phyloP scores from a whole-genome alignment of 2,329 filamentous ascomycete genomes.

The Coniochaeta sp. region DNA sequence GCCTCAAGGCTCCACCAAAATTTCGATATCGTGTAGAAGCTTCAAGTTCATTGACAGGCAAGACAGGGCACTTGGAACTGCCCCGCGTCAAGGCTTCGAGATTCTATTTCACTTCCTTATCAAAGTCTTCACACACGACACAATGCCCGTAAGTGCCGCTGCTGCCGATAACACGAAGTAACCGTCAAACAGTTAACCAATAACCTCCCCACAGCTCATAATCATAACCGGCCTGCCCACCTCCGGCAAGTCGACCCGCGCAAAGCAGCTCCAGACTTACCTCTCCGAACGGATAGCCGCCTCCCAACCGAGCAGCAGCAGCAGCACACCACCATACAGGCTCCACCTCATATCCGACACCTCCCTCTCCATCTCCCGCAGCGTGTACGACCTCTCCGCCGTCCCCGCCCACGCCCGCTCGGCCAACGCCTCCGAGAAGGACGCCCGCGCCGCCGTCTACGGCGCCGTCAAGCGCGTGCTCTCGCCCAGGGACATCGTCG shows the following conservation, averaged over 20 bases:
- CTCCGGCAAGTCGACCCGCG: constrained; percentile 61
- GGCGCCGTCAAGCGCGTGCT: constrained; percentile 73
- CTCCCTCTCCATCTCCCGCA: constrained; percentile 58
- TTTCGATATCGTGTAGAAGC: not conserved
- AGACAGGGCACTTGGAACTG: not conserved
- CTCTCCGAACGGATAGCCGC: constrained; percentile 50
- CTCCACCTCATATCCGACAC: constrained; percentile 71
- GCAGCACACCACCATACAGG: constrained; percentile 55
- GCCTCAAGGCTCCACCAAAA: not conserved
- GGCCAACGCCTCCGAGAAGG: constrained; percentile 71
- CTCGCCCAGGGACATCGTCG: constrained; percentile 65
- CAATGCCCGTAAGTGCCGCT: not conserved
- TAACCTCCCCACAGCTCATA: constrained; percentile 42
- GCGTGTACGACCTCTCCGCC: constrained; percentile 61
- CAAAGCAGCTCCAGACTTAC: constrained; percentile 58
- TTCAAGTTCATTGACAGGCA: too few relatives aligned
- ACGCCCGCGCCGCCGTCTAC: constrained; percentile 69
- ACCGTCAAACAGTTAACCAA: not conserved
- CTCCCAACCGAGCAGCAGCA: constrained; percentile 12
- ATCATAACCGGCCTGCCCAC: constrained; percentile 61
- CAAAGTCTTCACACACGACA: not conserved
- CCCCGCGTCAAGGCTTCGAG: not conserved
- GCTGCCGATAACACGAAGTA: not conserved
- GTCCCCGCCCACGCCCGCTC: constrained; percentile 56
- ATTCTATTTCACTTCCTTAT: not conserved